phyloP scores from a whole-genome alignment of 352 stramenopile species.

The Globisporangium megalacanthum region DNA sequence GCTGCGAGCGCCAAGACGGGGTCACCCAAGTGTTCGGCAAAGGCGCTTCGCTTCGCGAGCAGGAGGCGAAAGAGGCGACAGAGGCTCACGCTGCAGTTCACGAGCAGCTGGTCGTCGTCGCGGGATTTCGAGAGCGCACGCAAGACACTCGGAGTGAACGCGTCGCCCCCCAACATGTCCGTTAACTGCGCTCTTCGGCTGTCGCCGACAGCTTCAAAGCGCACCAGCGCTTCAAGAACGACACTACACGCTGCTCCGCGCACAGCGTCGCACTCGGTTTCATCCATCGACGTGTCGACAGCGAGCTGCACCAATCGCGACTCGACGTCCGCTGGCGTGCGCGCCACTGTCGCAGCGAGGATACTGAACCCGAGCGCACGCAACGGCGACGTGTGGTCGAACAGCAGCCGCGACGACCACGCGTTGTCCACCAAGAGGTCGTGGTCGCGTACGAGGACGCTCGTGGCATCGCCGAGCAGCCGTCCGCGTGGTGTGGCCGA shows the following conservation, averaged over 20 bases:
- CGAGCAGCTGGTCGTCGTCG: slow-evolving; percentile 25
- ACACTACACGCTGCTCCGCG: slow-evolving; percentile 32
- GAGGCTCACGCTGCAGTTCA: slow-evolving; percentile 19
- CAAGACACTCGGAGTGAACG: slow-evolving; percentile 19
- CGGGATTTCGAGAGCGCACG: slow-evolving; percentile 16
- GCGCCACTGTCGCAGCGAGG: slow-evolving; percentile 8
- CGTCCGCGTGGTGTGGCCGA: slow-evolving; percentile 16
- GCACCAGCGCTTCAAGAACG: slow-evolving; percentile 25
- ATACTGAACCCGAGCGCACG: slow-evolving; percentile 41
- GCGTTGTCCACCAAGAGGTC: slow-evolving; percentile 29
- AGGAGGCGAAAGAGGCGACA: slow-evolving; percentile 29
- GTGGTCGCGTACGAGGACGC: slow-evolving; percentile 30
- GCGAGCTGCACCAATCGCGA: slow-evolving; percentile 33
- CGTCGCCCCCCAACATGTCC: slow-evolving; percentile 14
- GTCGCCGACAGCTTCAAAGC: slow-evolving; percentile 10
- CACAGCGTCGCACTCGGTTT: slow-evolving; percentile 47
- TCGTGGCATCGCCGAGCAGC: slow-evolving; percentile 15
- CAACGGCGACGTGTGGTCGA: slow-evolving; percentile 45
- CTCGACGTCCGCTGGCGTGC: not conserved
- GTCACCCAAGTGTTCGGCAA: slow-evolving; percentile 27
- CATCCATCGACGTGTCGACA: slow-evolving; percentile 40
- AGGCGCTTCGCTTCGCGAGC: slow-evolving; percentile 11
- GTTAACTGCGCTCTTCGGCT: slow-evolving; percentile 16
- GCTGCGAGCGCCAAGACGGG: slow-evolving; percentile 18
- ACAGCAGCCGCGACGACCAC: slow-evolving; percentile 52